phyloP scores from a whole-genome alignment of 1,284 basidiomycete genomes.

The Taiwanofungus camphoratus region DNA sequence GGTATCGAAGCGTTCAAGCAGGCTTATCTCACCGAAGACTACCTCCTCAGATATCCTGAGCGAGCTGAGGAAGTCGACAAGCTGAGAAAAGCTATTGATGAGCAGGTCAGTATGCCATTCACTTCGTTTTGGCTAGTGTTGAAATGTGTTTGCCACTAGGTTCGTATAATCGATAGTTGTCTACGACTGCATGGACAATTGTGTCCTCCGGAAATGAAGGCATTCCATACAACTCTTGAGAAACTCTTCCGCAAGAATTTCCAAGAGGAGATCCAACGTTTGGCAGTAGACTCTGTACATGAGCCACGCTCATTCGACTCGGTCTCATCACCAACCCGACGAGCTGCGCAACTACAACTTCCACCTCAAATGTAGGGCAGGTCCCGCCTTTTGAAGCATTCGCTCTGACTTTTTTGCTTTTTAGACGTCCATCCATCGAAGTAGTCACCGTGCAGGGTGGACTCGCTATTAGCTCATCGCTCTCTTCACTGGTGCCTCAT shows the following conservation, averaged over 20 bases:
- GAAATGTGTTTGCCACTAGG: constrained; percentile 37
- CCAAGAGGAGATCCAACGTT: constrained; percentile 75
- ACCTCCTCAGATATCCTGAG: constrained; percentile 64
- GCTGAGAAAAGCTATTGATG: constrained; percentile 71
- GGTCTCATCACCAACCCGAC: constrained; percentile 5
- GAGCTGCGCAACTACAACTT: background rate
- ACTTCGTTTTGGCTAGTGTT: background rate
- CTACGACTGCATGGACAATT: constrained; percentile 79
- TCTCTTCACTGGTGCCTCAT: constrained; percentile 32
- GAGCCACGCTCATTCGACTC: constrained; percentile 23
- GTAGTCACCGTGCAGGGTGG: constrained; percentile 18
- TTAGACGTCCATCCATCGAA: constrained; percentile 16
- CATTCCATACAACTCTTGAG: constrained; percentile 88
- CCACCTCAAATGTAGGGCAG: background rate
- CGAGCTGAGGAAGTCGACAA: constrained; percentile 66
- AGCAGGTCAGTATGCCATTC: constrained; percentile 53
- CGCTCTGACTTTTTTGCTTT: background rate
- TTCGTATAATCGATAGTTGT: constrained; percentile 77
- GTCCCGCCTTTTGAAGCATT: too few relatives aligned
- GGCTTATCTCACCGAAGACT: constrained; percentile 72
- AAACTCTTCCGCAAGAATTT: constrained; percentile 90
- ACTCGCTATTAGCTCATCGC: constrained; percentile 29
- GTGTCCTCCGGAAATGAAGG: constrained; percentile 81
- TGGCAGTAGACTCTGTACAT: constrained; percentile 39
- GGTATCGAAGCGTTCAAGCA: constrained; percentile 77